Evolutionary conservation across 331 rosid genomes (phyloP).

Genomic region (Malus hybrid): DNA sequence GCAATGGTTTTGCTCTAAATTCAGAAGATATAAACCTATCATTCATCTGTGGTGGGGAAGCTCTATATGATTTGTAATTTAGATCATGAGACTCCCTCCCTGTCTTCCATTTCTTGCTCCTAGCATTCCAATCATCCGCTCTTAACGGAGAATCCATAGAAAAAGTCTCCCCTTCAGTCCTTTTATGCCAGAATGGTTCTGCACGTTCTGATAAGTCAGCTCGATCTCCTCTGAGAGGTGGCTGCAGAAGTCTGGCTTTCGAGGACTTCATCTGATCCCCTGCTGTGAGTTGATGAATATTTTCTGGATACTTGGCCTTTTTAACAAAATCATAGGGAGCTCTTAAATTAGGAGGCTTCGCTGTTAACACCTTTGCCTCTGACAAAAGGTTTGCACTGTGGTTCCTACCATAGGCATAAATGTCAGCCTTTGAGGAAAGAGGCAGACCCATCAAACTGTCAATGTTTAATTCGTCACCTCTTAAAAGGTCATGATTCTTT

Average conservation of each 20-base stretch:
- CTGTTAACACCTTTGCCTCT: slow-evolving; percentile 34
- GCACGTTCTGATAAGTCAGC: slow-evolving; percentile 39
- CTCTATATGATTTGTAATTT: slow-evolving; percentile 45
- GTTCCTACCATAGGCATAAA: slow-evolving; percentile 41
- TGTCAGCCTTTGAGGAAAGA: slow-evolving; percentile 49
- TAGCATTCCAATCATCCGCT: slow-evolving; percentile 51
- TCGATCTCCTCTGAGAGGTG: slow-evolving; percentile 26
- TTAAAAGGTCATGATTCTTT: slow-evolving; percentile 49
- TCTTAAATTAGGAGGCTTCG: slow-evolving; percentile 49
- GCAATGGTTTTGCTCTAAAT: slow-evolving; percentile 49
- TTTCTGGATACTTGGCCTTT: slow-evolving; percentile 50
- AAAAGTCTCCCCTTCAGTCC: slow-evolving; percentile 42
- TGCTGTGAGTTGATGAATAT: slow-evolving; percentile 38
- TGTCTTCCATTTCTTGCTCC: slow-evolving; percentile 65
- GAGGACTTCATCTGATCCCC: slow-evolving; percentile 43
- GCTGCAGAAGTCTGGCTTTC: slow-evolving; percentile 39
- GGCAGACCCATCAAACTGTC: slow-evolving; percentile 50
- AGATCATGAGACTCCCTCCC: slow-evolving; percentile 70
- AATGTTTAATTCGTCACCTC: slow-evolving; percentile 43
- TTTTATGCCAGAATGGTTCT: slow-evolving; percentile 35
- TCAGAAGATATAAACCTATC: slow-evolving; percentile 49
- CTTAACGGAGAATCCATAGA: slow-evolving; percentile 45
- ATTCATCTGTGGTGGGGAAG: slow-evolving; percentile 68
- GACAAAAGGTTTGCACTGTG: slow-evolving; percentile 33
- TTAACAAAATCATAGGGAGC: slow-evolving; percentile 44